phyloP scores from a whole-genome alignment of 345 rosid species.

The Pseudoturritis turrita region DNA sequence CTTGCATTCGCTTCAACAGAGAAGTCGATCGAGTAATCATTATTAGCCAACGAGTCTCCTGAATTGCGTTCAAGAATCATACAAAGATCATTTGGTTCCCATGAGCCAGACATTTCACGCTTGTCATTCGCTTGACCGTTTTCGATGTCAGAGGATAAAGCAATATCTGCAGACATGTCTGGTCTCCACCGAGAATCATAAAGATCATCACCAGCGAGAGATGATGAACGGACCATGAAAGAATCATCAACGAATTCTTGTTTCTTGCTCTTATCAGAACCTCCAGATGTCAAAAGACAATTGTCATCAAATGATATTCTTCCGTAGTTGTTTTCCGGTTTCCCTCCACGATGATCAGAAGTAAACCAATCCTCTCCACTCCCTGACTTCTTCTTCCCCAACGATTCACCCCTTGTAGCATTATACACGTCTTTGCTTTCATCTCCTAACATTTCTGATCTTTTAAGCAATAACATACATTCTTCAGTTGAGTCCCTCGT shows the following conservation, averaged over 20 bases:
- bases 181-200: slow-evolving; percentile 56
- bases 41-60: slow-evolving; percentile 42
- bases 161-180: slow-evolving; percentile 60
- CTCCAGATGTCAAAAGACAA: slow-evolving; percentile 19
- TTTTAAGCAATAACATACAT: slow-evolving; percentile 38
- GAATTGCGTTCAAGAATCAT: slow-evolving; percentile 61
- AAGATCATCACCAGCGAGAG: slow-evolving; percentile 35
- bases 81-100: slow-evolving; percentile 60
- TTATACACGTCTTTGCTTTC: slow-evolving; percentile 29
- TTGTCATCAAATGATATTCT: slow-evolving; percentile 41
- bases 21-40: slow-evolving; percentile 48
- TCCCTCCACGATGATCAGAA: slow-evolving; percentile 30
- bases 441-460: slow-evolving; percentile 42
- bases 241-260: slow-evolving; percentile 58
- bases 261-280: slow-evolving; percentile 37
- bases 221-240: slow-evolving; percentile 57
- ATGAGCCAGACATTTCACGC: slow-evolving; percentile 21
- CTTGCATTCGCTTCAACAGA: slow-evolving; percentile 48
- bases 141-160: slow-evolving; percentile 33
- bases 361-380: slow-evolving; percentile 66
- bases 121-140: slow-evolving; percentile 35
- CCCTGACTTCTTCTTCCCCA: slow-evolving; percentile 46
- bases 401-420: slow-evolving; percentile 29
- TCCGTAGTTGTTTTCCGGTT: slow-evolving; percentile 33
- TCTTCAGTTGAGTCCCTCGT: slow-evolving; percentile 49